Evolutionary conservation across 1,284 basidiomycete genomes (phyloP).

Genomic region (Puccinia polysora): DNA sequence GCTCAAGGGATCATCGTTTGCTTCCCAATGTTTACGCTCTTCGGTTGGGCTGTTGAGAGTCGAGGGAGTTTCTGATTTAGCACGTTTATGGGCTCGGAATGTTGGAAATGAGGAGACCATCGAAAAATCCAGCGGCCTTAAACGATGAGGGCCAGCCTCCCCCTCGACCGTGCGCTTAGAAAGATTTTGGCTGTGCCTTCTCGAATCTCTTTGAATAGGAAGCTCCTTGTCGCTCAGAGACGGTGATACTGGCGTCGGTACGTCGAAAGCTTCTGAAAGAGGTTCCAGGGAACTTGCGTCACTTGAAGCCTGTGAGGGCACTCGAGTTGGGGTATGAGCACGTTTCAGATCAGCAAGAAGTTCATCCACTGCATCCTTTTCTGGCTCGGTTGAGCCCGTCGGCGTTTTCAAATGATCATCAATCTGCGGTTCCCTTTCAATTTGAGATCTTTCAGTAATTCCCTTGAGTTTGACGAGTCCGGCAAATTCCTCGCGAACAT

Average conservation of each 20-base stretch:
- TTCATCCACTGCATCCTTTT: slow-evolving; percentile 29
- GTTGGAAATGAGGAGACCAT: not conserved
- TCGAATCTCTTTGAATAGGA: not conserved
- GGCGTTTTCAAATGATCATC: slow-evolving; percentile 2
- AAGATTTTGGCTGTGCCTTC: slow-evolving; percentile 3
- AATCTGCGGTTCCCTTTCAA: not conserved
- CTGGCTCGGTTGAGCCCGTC: slow-evolving; percentile 7
- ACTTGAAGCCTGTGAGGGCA: slow-evolving; percentile 24
- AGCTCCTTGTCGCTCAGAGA: not conserved
- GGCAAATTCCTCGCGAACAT: not conserved
- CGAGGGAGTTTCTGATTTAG: slow-evolving; percentile 37
- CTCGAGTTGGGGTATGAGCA: slow-evolving; percentile 12
- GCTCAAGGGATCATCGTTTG: slow-evolving; percentile 20
- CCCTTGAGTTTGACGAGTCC: not conserved
- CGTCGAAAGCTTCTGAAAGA: slow-evolving; percentile 41
- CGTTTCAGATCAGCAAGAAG: slow-evolving; percentile 21
- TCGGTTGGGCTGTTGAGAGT: slow-evolving; percentile 22
- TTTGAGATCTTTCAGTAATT: not conserved
- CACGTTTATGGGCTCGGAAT: slow-evolving; percentile 9
- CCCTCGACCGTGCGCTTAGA: slow-evolving; percentile 3
- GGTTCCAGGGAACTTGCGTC: slow-evolving; percentile 41
- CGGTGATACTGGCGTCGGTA: slow-evolving; percentile 32
- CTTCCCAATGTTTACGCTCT: slow-evolving; percentile 7
- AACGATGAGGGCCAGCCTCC: slow-evolving; percentile 1
- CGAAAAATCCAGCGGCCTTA: not conserved